Conservation (phyloP, 75 land plant genomes). For the Adiantum capillusveneris region DNA sequence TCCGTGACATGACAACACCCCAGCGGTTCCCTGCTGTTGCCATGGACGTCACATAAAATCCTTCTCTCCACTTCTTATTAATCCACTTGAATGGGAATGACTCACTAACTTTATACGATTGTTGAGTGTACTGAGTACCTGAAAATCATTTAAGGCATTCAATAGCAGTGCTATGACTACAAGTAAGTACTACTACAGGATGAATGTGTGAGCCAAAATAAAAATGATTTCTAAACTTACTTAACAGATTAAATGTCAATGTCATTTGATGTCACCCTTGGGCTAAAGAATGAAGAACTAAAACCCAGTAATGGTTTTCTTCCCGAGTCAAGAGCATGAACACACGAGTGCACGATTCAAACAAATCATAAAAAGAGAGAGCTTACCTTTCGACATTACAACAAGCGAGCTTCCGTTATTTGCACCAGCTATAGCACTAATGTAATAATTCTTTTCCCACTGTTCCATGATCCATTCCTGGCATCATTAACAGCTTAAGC, state of each 20-base stretch:
- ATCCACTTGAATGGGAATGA: constrained; percentile 84
- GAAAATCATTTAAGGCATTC: too few species aligned
- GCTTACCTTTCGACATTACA: constrained; percentile 89
- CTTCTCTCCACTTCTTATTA: constrained; percentile 87
- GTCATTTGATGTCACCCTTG: too few species aligned
- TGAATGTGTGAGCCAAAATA: too few species aligned
- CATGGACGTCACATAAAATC: constrained; percentile 89
- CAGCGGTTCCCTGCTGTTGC: constrained; percentile 89
- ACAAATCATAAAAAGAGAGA: too few species aligned
- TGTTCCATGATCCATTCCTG: constrained; percentile 98
- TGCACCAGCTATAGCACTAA: constrained; percentile 87
- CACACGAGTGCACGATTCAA: too few species aligned
- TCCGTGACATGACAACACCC: constrained; percentile 95
- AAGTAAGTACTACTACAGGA: too few species aligned
- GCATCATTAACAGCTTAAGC: background rate
- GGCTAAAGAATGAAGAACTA: too few species aligned
- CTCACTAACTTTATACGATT: constrained; percentile 92
- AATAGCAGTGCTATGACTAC: background rate
- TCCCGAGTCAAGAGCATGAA: too few species aligned
- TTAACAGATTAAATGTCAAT: too few species aligned
- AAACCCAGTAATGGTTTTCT: too few species aligned
- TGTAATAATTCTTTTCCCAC: constrained; percentile 85
- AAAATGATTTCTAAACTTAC: too few species aligned
- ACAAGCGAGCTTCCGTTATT: constrained; percentile 86
- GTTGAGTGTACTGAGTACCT: constrained; percentile 83